Conservation (phyloP, 2,329 filamentous ascomycete species). For the Helicocarpus griseus region DNA sequence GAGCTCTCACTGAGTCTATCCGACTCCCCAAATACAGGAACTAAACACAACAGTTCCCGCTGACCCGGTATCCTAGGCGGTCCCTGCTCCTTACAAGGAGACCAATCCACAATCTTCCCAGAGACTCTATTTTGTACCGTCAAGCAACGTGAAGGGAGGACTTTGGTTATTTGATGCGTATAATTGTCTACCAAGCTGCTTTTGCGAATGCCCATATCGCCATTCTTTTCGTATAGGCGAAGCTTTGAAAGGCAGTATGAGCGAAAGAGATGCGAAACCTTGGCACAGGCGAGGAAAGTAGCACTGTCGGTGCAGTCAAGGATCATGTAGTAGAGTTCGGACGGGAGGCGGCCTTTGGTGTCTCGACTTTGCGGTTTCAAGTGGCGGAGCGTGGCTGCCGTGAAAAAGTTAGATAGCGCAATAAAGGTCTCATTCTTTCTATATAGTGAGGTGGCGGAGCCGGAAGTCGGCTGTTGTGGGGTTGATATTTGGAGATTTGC, state of each 20-base stretch:
- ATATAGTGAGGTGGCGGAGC: too few species aligned
- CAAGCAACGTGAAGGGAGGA: not conserved
- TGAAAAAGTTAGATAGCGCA: constrained; percentile 1
- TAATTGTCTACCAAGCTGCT: not conserved
- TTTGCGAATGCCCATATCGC: not conserved
- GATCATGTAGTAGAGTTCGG: constrained; percentile 2
- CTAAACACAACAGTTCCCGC: not conserved
- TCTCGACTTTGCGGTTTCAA: not conserved
- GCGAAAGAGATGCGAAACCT: not conserved
- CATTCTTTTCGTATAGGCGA: not conserved
- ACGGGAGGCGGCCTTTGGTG: not conserved
- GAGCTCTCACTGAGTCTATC: not conserved
- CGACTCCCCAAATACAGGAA: not conserved
- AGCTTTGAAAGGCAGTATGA: not conserved
- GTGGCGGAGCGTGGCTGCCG: not conserved
- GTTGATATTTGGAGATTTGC: not conserved
- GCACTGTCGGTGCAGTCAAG: constrained; percentile 1
- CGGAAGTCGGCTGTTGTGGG: not conserved
- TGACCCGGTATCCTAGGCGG: not conserved
- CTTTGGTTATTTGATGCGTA: not conserved
- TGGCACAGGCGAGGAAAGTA: not conserved
- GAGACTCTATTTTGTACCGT: not conserved
- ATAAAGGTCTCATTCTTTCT: not conserved
- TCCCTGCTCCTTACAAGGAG: not conserved
- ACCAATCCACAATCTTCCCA: not conserved